Evolutionary conservation across 2,329 filamentous ascomycete species (phyloP), one percentile per base, ranked within the genome.

Genomic region (Nemania sp.): DNA sequence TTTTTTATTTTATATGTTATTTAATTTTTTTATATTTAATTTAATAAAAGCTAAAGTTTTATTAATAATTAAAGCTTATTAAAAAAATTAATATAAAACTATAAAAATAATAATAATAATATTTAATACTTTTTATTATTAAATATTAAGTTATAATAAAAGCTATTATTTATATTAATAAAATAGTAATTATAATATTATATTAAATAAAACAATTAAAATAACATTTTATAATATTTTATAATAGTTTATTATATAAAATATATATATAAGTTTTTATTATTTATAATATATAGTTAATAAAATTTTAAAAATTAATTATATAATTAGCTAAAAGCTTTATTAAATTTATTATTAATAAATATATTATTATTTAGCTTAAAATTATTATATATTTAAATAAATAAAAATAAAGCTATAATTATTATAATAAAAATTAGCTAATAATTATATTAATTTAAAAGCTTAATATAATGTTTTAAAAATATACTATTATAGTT

Each of bases 381-480:
- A n/a, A 43, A 43, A 43, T 43, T 43, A 43, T 6, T 15, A 43
- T 43, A 43, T 43, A n/a, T 43, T 43, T 43, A 43, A 43, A 43
- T 4, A 6, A 13, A 3, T 43, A 43, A 43, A 43, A 43, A 43
- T 7, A 43, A 43, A 43, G 38, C 38, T n/a, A 13, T n/a, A 43
- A n/a, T 6, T 13, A 7, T 43, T 43, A 43, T 6, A 43, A 43
- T 32, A 43, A 43, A 43, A 15, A 43, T 43, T 43, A 43, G 15
- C 29, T 10, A 5, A 32, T 32, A 32, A 32, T 32, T 32, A 32
- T 32, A 32, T 32, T 5, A 32, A 32, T 32, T 32, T 32, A 32
- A 32, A 32, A 32, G 10, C 10, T 5, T 32, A 32, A 32, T 32
- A 32, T 32, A 32, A 32, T 32, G 10, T 32, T 32, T 32, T 32